These are phyloP conservation scores for Mucor irregularis DNA, from an alignment of 371 early-diverging fungal genomes.

Conservation along the genomic window DNA sequence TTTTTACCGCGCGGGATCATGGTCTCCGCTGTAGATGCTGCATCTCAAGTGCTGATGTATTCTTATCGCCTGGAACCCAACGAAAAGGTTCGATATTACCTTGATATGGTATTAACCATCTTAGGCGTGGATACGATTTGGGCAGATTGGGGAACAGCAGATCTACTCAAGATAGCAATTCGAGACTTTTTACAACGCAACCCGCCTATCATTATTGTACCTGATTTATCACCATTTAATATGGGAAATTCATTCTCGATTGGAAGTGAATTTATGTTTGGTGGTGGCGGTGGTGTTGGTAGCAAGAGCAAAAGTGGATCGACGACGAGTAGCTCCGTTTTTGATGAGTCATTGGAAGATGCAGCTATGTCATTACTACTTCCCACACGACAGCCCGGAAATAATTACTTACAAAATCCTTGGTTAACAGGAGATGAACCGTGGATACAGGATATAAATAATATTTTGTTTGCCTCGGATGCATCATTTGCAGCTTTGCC, in stretches of 20 bases:
- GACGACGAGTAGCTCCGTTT: no score
- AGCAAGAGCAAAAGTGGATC: no score
- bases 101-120: constrained; percentile 6
- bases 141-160: constrained; percentile 10
- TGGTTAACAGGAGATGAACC: constrained; percentile 4
- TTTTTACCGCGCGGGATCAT: constrained; percentile 16
- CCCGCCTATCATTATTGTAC: neutral
- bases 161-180: neutral
- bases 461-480: neutral
- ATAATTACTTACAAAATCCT: neutral
- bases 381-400: neutral
- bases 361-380: neutral
- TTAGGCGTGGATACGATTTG: constrained; percentile 2
- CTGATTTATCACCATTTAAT: no score
- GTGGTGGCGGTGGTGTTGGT: no score
- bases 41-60: constrained; percentile 17
- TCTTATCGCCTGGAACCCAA: constrained; percentile 6
- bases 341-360: no score
- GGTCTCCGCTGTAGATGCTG: constrained; percentile 10
- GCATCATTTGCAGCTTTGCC: neutral
- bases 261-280: no score
- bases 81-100: constrained; percentile 1
- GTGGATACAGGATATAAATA: constrained; percentile 12
- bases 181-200: constrained; percentile 1
- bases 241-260: no score